Conservation (phyloP, 2,329 filamentous ascomycete genomes). For the Dryadomyces quercivorus region DNA sequence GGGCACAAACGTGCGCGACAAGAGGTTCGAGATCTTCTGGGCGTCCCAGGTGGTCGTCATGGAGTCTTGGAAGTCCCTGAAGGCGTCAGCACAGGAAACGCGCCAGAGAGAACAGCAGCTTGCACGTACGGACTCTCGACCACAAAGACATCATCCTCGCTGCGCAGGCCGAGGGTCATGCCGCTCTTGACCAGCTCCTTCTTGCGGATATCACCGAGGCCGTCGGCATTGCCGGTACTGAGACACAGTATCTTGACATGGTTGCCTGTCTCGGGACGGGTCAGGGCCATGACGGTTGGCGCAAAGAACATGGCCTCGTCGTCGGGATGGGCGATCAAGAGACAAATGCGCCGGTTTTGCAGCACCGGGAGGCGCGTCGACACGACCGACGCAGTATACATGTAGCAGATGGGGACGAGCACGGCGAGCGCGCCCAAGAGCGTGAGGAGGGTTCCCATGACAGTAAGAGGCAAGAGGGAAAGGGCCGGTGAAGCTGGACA, state of each 20-base stretch:
- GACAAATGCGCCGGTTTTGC: constrained; percentile 72
- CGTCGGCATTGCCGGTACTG: constrained; percentile 80
- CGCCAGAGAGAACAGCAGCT: too few species aligned
- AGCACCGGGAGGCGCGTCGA: constrained; percentile 50
- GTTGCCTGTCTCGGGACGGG: constrained; percentile 67
- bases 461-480: not conserved
- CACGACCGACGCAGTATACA: constrained; percentile 34
- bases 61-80: constrained; percentile 68
- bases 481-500: not conserved
- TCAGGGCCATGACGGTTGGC: constrained; percentile 75
- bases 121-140: constrained; percentile 57
- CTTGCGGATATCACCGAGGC: constrained; percentile 71
- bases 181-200: constrained; percentile 76
- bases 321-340: constrained; percentile 93
- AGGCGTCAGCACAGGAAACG: not conserved
- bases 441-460: constrained; percentile 5
- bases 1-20: constrained; percentile 64
- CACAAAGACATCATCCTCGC: constrained; percentile 72
- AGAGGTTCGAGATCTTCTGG: constrained; percentile 54
- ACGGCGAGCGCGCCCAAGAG: constrained; percentile 25
- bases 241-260: constrained; percentile 91
- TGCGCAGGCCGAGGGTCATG: constrained; percentile 59
- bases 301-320: constrained; percentile 99
- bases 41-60: constrained; percentile 73
- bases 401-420: constrained; percentile 36